Conservation (phyloP, 2,329 filamentous ascomycete species). For the Aspergillus neoniger region DNA sequence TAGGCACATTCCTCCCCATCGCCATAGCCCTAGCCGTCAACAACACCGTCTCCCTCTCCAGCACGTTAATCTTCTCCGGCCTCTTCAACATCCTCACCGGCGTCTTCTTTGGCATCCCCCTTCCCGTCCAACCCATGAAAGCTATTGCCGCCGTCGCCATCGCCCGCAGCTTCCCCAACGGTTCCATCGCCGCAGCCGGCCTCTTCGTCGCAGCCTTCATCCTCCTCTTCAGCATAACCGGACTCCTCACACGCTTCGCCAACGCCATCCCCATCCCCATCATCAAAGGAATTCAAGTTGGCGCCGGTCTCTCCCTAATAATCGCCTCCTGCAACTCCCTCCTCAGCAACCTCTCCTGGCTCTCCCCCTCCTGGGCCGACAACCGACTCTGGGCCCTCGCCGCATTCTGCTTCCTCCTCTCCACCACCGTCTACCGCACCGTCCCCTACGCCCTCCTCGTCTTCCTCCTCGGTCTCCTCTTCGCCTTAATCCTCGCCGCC, state of each 20-base stretch:
- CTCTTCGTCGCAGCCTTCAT: conserved; percentile 75
- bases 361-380: conserved; percentile 66
- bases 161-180: conserved; percentile 63
- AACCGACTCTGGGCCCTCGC: conserved; percentile 76
- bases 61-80: conserved; percentile 85
- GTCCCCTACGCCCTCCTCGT: conserved; percentile 78
- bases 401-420: conserved; percentile 70
- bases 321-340: conserved; percentile 73
- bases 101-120: conserved; percentile 77
- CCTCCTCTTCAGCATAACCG: conserved; percentile 74
- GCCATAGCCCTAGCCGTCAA: conserved; percentile 82
- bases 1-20: conserved; percentile 85
- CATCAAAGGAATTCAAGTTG: conserved; percentile 92
- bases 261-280: conserved; percentile 79
- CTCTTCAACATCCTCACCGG: conserved; percentile 84
- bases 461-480: conserved; percentile 67
- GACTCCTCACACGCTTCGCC: conserved; percentile 73
- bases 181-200: conserved; percentile 78
- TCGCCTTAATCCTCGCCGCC: conserved; percentile 57
- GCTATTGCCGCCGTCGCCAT: conserved; percentile 93
- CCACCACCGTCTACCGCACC: conserved; percentile 63
- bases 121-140: conserved; percentile 88
- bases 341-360: conserved; percentile 69
- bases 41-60: conserved; percentile 75
- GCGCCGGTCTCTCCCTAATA: conserved; percentile 80